These are phyloP conservation scores for Eucalyptus grandis DNA, from an alignment of 345 rosid species.

Conservation along the genomic window DNA sequence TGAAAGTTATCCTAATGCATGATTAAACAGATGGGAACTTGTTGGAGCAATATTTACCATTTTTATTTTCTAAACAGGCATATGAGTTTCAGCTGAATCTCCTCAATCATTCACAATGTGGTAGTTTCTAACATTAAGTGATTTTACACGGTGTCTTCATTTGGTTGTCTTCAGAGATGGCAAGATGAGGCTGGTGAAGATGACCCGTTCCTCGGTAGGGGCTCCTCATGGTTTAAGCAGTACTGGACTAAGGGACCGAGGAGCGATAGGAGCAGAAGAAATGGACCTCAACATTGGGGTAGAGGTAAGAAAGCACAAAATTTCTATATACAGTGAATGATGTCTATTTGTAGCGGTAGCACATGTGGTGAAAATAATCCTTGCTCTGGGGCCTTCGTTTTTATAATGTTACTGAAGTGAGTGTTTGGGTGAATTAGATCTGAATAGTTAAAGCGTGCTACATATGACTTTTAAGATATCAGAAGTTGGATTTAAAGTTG, in stretches of 20 bases:
- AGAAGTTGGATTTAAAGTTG: background rate
- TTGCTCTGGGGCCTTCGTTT: background rate
- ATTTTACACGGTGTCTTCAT: background rate
- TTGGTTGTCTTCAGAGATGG: slow-evolving; percentile 27
- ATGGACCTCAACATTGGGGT: slow-evolving; percentile 13
- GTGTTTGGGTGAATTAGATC: background rate
- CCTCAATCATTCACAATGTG: background rate
- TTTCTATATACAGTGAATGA: background rate
- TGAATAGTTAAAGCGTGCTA: background rate
- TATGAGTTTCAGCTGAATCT: background rate
- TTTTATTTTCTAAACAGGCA: background rate
- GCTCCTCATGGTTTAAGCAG: slow-evolving; percentile 51
- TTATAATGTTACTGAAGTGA: background rate
- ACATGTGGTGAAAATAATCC: background rate
- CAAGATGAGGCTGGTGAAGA: slow-evolving; percentile 31
- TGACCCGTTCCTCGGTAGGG: slow-evolving; percentile 32
- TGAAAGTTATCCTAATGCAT: background rate
- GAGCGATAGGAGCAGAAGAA: slow-evolving; percentile 18
- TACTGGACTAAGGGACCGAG: slow-evolving; percentile 28
- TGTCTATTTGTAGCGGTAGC: background rate
- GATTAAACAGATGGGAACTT: background rate
- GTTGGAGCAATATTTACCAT: background rate
- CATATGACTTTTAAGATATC: background rate
- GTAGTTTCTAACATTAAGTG: background rate
- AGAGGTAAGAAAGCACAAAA: slow-evolving; percentile 37